Base-by-base conservation (phyloP, 139 green algal species). In the Desmodesmus armatus region DNA sequence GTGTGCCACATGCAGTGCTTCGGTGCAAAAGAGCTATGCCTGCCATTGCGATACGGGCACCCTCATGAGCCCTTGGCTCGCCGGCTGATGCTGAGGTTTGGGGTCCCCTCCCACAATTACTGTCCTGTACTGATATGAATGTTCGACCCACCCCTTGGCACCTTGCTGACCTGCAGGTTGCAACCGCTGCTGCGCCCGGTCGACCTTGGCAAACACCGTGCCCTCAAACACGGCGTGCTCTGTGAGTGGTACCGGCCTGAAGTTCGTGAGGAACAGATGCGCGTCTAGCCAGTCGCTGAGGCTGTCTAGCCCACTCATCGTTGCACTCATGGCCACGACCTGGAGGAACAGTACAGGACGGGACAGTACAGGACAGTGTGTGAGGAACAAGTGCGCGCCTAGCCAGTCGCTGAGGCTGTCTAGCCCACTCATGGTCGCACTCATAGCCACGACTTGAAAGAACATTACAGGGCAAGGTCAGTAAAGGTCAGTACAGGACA, bases 241-340 rank as follows among this genome's bases (percentile, higher is more conserved):
- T 6, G n/a, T 71, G 1, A 86, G 80, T 0, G 92, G 91, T 60
- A 99, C 95, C 0, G 97, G 97, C 63, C 97, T 90, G 84, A 95
- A 98, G 43, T 94, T 80, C 31, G 96, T 99, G 49, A 90, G 44
- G 86, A 95, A 99, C 33, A 98, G 90, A 76, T 85, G 67, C 0
- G 96, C 97, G 5, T 91, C 83, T 47, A 99, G 93, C 97, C 96
- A 99, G 33, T 78, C 63, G 2, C 95, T 94, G 4, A 99, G 83
- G 43, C 44, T 89, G 35, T 91, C 88, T 17, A 95, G 92, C 73
- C 99, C 98, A 6, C 95, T 93, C 87, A 99, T 92, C 4, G 97
- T 99, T 44, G 97, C 97, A 67, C 85, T 95, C 97, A 99, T 99
- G 87, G 94, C 97, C 17, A 99, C 90, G 29, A 99, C 91, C 91